A percentile compares a stretch with the other conserved stretches of the same genome.
These are phyloP conservation scores for Globisporangium canariense DNA, from an alignment of 352 stramenopile species.

Conservation along the genomic window DNA sequence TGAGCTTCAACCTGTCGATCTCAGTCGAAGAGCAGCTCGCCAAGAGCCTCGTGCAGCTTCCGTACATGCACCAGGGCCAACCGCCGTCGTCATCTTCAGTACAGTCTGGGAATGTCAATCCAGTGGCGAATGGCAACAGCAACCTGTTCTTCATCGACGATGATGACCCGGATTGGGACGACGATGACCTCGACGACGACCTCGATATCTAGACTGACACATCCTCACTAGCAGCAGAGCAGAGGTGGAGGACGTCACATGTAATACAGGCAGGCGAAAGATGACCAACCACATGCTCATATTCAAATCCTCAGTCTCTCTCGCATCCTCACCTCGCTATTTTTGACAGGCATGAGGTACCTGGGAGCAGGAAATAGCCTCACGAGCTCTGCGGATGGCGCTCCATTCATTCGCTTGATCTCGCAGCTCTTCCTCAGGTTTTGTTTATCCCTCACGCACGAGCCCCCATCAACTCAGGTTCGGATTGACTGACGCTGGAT, in stretches of 20 bases:
- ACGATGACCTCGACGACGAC: conserved; percentile 58
- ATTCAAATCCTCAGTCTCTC: neutral
- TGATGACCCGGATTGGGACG: conserved; percentile 74
- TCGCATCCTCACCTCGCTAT: neutral
- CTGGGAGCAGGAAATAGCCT: conserved; percentile 1
- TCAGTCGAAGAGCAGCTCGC: conserved; percentile 48
- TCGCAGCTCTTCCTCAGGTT: neutral
- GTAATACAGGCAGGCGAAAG: neutral
- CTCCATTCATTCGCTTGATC: too few relatives aligned
- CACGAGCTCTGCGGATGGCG: neutral
- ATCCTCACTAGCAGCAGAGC: neutral
- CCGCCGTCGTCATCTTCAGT: neutral
- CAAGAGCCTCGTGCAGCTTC: conserved; percentile 62
- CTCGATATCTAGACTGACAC: conserved; percentile 35
- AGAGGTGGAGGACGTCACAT: too few relatives aligned
- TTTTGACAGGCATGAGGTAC: neutral
- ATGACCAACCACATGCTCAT: neutral
- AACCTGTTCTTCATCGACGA: conserved; percentile 79
- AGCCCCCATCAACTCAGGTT: neutral
- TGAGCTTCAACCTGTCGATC: conserved; percentile 76
- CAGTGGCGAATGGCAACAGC: conserved; percentile 11
- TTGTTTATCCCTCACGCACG: neutral
- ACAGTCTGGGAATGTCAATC: neutral
- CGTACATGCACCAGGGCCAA: conserved; percentile 63
- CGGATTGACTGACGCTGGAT: neutral